Evolutionary conservation across 78 protist genomes (phyloP), one percentile per base, ranked within the genome.

Genomic region (Dictyostelium purpureum): DNA sequence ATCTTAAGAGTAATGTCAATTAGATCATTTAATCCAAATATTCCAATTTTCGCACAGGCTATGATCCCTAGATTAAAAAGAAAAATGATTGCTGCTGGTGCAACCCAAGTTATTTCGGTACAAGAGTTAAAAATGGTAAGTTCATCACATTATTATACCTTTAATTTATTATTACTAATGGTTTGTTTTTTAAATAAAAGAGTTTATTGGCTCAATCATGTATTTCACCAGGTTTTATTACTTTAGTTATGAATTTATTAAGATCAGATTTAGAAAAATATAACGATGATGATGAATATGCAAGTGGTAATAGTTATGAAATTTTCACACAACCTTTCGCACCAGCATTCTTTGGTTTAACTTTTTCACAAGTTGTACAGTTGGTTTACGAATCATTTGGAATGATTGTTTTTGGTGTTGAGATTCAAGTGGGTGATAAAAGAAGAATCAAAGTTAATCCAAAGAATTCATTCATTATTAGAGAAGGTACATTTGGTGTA

Each of bases 91-190:
- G 40, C 70, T 26, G 90, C 90, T 31, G 90, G 90, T 71, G 80
- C 92, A 38, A 73, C 82, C 9, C 82, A 85, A 61, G 92, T 73
- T 0, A 43, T 85, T 11, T 73, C 92, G 10, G 77, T 85, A 9
- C 83, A 70, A 61, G 92, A 85, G n/a, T 40, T 85, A 35, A 85
- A 85, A 73, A 85, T 85, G 92, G n/a, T n/a, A n/a, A n/a, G n/a
- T n/a, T 49, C 59, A 59, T n/a, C n/a, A 33, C n/a, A n/a, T n/a
- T n/a, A n/a, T n/a, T 47, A 11, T 11, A 47, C 52, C 6, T 11
- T 47, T 47, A 47, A 47, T 47, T 47, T 11, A 11, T 47, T 11
- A 47, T 47, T 11, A 47, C 10, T 11, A 11, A 47, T 47, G 4
- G 7, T 18, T 56, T 19, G 4, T 9, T 52, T 54, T 63, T n/a